These are phyloP conservation scores for Populus hybrid DNA, from an alignment of 441 rosid species.

Conservation along the genomic window DNA sequence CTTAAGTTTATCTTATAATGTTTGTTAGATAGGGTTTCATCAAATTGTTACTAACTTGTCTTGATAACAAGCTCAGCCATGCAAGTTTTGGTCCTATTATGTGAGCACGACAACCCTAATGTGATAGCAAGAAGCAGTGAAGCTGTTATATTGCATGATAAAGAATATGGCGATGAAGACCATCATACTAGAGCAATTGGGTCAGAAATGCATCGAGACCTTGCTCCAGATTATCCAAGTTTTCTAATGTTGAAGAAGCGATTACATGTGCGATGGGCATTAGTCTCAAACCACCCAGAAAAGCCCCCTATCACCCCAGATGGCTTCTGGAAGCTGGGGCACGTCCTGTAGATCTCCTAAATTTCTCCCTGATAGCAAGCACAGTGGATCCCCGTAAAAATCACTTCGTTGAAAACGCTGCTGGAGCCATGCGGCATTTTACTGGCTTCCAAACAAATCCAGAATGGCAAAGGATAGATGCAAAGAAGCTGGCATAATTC, in stretches of 20 bases:
- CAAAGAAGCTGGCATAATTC: constrained; percentile 53
- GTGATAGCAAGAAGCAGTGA: constrained; percentile 56
- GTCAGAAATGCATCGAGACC: constrained; percentile 38
- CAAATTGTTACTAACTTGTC: constrained; percentile 17
- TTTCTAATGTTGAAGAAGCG: constrained; percentile 41
- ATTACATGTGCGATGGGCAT: constrained; percentile 46
- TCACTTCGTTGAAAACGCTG: constrained; percentile 45
- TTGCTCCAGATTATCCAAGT: constrained; percentile 42
- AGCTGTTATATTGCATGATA: constrained; percentile 45
- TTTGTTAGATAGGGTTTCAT: constrained; percentile 1
- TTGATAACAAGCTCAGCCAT: constrained; percentile 43
- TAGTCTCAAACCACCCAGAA: constrained; percentile 48
- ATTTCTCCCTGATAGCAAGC: constrained; percentile 22
- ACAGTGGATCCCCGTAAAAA: constrained; percentile 29
- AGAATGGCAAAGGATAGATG: constrained; percentile 52
- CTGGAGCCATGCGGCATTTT: constrained; percentile 48
- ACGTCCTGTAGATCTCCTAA: constrained; percentile 25
- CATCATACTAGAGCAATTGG: constrained; percentile 43
- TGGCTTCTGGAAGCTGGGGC: constrained; percentile 51
- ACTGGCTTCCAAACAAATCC: constrained; percentile 30
- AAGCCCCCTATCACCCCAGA: constrained; percentile 33
- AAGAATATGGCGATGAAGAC: constrained; percentile 48
- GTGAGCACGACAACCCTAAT: constrained; percentile 29
- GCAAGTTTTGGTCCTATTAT: constrained; percentile 46
- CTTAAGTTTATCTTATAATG: background rate